phyloP scores from a whole-genome alignment of 441 rosid genomes.

The Gossypium gossypioides region DNA sequence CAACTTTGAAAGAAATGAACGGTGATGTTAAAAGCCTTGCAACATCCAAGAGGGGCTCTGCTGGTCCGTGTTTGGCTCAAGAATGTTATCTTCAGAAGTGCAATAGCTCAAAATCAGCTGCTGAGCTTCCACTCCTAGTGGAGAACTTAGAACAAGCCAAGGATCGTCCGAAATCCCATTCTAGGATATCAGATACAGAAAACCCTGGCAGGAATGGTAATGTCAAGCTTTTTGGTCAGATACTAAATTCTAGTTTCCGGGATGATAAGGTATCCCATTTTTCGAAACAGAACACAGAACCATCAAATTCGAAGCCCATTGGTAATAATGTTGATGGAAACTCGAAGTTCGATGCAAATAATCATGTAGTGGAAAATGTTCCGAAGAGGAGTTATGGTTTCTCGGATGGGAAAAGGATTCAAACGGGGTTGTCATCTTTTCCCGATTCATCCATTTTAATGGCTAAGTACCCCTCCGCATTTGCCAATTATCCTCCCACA shows the following conservation, averaged over 20 bases:
- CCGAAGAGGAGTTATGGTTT: conserved; percentile 58
- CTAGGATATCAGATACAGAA: conserved; percentile 37
- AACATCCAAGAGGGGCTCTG: conserved; percentile 27
- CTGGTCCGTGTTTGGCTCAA: conserved; percentile 26
- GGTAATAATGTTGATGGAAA: conserved; percentile 26
- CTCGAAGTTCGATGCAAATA: conserved; percentile 36
- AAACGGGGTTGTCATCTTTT: conserved; percentile 55
- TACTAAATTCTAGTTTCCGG: conserved; percentile 35
- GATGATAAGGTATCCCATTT: conserved; percentile 31
- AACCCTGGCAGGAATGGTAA: conserved; percentile 55
- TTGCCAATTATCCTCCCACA: conserved; percentile 30
- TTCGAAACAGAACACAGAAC: conserved; percentile 29
- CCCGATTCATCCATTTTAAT: conserved; percentile 58
- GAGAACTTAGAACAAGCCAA: conserved; percentile 26
- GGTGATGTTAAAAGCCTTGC: conserved; percentile 29
- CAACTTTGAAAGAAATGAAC: conserved; percentile 31
- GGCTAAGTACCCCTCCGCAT: conserved; percentile 75
- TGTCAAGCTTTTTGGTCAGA: conserved; percentile 83
- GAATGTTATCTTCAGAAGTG: conserved; percentile 56
- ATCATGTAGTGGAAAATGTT: conserved; percentile 49
- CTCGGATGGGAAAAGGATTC: conserved; percentile 83
- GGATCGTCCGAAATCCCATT: conserved; percentile 29
- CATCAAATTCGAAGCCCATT: conserved; percentile 31
- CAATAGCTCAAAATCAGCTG: conserved; percentile 25
- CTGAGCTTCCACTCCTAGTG: conserved; percentile 35